Evolutionary conservation across 495 filamentous ascomycete genomes (phyloP), one percentile per base, ranked within the genome.

Genomic region (Xylaria sp.): DNA sequence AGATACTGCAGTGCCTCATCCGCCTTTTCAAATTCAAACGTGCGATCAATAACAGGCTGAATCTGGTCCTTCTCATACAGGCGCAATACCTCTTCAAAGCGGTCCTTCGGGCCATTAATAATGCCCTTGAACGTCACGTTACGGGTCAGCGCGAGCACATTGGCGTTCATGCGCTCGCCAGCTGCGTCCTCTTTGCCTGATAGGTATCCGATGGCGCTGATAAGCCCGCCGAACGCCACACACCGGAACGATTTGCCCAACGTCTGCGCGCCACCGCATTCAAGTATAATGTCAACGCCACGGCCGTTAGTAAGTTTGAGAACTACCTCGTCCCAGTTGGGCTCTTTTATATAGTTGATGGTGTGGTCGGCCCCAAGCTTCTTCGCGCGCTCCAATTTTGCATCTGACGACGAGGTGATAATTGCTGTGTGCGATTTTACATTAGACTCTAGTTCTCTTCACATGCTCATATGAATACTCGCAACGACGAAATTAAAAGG

Each of bases 221-320:
- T 84, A 8, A 83, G 55, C 8, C 85, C 85, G 5, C 81, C 80
- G 72, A 84, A 83, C 9, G 78, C 78, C 12, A 85, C 75, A 43
- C 79, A 79, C 11, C 82, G 79, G 67, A 86, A 82, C 3, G 77
- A 80, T 59, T 80, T 78, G 21, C 70, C 26, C 50, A 87, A 63
- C 11, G 86, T 88, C 19, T 75, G 61, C 35, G 82, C 80, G 11
- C 85, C 86, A 1, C 85, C 86, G 68, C 83, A 80, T 70, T 89
- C 86, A 44, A 89, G 75, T 41, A 89, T 83, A 55, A 85, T 77
- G 69, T 86, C 82, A 0, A 79, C 84, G 44, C 84, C 84, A 12
- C 78, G 66, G 35, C 72, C 74, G 17, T 67, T 41, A 6, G 85
- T 86, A 8, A 80, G 24, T 19, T 74, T 70, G 71, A 85, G 58